Base-by-base conservation (phyloP, 192 early-diverging fungal genomes). In the Lunasporangiospora selenospora region DNA sequence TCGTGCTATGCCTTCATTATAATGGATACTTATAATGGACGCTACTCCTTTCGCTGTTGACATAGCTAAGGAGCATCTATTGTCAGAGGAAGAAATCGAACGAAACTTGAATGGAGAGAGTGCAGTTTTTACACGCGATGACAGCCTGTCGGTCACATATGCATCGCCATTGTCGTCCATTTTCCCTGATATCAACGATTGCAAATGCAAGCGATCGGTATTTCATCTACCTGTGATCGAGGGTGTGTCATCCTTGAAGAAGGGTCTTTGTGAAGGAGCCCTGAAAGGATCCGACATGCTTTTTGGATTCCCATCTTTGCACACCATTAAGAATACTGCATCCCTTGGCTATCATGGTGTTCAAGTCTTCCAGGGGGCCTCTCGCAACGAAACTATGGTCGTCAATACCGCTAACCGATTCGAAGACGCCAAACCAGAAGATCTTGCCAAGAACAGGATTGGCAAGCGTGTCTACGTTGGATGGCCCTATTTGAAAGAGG, bases 401-500 rank as follows among this genome's bases (percentile, higher is more conserved):
- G 75, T 95, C 41, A 84, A 80, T 21, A 53, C 89, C 23, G 38
- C 69, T 18, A 88, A 89, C 55, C 37, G 50, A 34, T 86, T 69
- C 53, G 83, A 89, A 23, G 66, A 78, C 16, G 58, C 63, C 9
- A 66, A 69, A 24, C 81, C 81, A 2, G 84, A 91, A 37, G 77
- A 82, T 3, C 58, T 92, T 36, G 89, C 87, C 0, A 51, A 77
- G 43, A 49, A 73, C 8, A 69, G 83, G 52, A 33, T 91, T 44
- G 87, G 90, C 29, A 83, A 84, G 45, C 65, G 70, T 6, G 75
- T 93, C 16, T 90, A 80, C 81, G 80, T 89, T 56, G 87, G 83
- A 2, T 99, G 94, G 88, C 97, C 97, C 27, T 96, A 92, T 60
- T 75, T 98, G 53, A 83, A 81, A 56, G 96, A 99, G 62, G 87